Evolutionary conservation across 2,329 filamentous ascomycete genomes (phyloP), one percentile per base, ranked within the genome.

Genomic region (Apiospora pterosperma): DNA sequence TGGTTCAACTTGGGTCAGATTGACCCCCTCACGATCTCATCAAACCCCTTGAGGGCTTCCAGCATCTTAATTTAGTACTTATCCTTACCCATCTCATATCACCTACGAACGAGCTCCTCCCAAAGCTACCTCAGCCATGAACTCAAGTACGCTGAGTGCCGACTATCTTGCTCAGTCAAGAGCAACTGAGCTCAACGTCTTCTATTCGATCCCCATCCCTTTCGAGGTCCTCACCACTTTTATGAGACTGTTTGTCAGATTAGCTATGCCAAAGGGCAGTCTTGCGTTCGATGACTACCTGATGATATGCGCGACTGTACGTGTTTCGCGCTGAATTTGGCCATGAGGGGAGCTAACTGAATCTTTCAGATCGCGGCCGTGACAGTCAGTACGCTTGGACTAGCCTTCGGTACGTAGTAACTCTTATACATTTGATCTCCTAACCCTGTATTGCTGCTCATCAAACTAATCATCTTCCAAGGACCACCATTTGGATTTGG

Each of bases 271-370:
- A 8, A 67, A 69, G 25, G 64, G 66, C 16, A 52, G 48, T 12
- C 44, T 70, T 5, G 65, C 67, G 14, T 72, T 67, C 39, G 72
- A 74, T 36, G 72, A 74, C 36, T 72, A 71, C 61, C 63, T 74
- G 23, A 73, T 73, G 28, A 62, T 71, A 12, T 73, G 69, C 68
- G 72, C 72, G 55, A 73, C 72, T 14, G 70, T 73, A 68, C 31
- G 71, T 64, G 63, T 55, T 28, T 16, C 4, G 12, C 16, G 7
- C 5, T 48, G 23, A 48, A 39, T 39, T 16, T 19, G 4, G n/a
- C 12, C 7, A 6, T 5, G 8, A 41, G 2, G 12, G 19, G 19
- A n/a, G 16, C 48, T 55, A n/a, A 55, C 5, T n/a, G 4, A 10
- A 12, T n/a, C 8, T 0, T 12, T 19, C 64, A 70, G 68, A 64